Evolutionary conservation across 441 rosid genomes (phyloP).

Genomic region (Aquilaria agallochum): DNA sequence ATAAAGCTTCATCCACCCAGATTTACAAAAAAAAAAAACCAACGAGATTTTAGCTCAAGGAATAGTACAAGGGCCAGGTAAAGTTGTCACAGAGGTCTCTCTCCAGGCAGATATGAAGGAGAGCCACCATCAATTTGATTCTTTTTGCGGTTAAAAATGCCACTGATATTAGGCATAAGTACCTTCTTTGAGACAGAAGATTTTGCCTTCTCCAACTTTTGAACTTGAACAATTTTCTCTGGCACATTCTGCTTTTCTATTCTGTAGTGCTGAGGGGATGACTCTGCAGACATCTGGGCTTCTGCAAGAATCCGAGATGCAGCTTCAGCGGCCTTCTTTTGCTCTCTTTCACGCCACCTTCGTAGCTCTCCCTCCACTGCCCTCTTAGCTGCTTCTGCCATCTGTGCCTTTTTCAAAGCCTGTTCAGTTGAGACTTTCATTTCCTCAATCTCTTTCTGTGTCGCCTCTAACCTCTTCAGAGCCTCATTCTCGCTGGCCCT

Average conservation of each 20-base stretch:
- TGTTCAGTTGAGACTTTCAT: slow-evolving; percentile 63
- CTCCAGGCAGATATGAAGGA: slow-evolving; percentile 77
- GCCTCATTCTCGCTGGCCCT: slow-evolving; percentile 91
- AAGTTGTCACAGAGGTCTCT: slow-evolving; percentile 38
- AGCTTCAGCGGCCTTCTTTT: slow-evolving; percentile 81
- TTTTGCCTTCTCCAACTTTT: slow-evolving; percentile 64
- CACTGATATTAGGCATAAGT: slow-evolving; percentile 59
- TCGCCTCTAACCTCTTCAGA: slow-evolving; percentile 58
- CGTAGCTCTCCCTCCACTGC: slow-evolving; percentile 93
- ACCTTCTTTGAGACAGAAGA: slow-evolving; percentile 58
- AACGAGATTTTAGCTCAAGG: too few relatives aligned
- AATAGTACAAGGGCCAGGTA: slow-evolving; percentile 17
- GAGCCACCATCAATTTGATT: slow-evolving; percentile 87
- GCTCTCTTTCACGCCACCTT: slow-evolving; percentile 87
- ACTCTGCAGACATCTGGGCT: slow-evolving; percentile 46
- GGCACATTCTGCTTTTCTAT: slow-evolving; percentile 48
- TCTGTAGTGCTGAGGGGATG: slow-evolving; percentile 61
- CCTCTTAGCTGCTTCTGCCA: slow-evolving; percentile 93
- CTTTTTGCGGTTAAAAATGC: slow-evolving; percentile 74
- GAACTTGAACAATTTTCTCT: slow-evolving; percentile 29
- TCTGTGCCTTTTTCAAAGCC: slow-evolving; percentile 82
- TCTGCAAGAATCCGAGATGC: slow-evolving; percentile 75
- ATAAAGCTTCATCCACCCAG: too few relatives aligned
- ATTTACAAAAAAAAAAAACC: too few relatives aligned
- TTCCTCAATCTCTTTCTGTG: slow-evolving; percentile 70